Conservation (phyloP, 805 yeast species). For the Pichia paraexigua region DNA sequence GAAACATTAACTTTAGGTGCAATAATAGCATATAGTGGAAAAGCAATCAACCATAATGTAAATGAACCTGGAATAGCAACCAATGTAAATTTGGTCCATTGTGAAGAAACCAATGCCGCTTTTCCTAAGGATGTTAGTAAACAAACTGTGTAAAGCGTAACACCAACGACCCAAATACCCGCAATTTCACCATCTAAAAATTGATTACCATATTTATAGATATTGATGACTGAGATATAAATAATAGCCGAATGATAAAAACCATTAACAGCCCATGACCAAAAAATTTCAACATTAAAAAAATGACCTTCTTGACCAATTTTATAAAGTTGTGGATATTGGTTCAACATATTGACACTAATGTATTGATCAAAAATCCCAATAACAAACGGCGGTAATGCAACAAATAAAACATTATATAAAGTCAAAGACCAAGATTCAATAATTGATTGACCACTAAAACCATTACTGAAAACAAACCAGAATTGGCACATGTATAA, state of each 20-base stretch:
- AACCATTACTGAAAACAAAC: conserved; percentile 89
- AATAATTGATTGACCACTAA: conserved; percentile 89
- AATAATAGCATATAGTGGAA: conserved; percentile 78
- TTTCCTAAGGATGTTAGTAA: conserved; percentile 86
- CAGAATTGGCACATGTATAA: conserved; percentile 97
- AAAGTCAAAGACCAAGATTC: conserved; percentile 98
- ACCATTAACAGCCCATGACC: conserved; percentile 97
- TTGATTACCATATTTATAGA: conserved; percentile 61
- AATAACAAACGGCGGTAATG: conserved; percentile 88
- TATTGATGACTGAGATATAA: conserved; percentile 61
- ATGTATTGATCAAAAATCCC: conserved; percentile 97
- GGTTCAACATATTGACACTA: conserved; percentile 76
- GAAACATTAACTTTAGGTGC: conserved; percentile 84
- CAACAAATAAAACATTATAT: conserved; percentile 91
- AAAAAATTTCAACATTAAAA: conserved; percentile 83
- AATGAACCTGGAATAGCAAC: conserved; percentile 95
- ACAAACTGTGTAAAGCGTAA: conserved; percentile 80
- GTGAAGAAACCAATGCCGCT: conserved; percentile 84
- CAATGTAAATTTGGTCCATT: conserved; percentile 92
- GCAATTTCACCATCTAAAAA: conserved; percentile 61
- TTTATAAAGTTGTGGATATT: conserved; percentile 88
- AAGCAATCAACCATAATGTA: conserved; percentile 70
- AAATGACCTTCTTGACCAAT: conserved; percentile 85
- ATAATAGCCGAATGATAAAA: conserved; percentile 87
- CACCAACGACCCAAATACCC: conserved; percentile 95